Evolutionary conservation across 176 grass and related monocot species (phyloP), one percentile per base, ranked within the genome.

Genomic region (Cocos nucifera): DNA sequence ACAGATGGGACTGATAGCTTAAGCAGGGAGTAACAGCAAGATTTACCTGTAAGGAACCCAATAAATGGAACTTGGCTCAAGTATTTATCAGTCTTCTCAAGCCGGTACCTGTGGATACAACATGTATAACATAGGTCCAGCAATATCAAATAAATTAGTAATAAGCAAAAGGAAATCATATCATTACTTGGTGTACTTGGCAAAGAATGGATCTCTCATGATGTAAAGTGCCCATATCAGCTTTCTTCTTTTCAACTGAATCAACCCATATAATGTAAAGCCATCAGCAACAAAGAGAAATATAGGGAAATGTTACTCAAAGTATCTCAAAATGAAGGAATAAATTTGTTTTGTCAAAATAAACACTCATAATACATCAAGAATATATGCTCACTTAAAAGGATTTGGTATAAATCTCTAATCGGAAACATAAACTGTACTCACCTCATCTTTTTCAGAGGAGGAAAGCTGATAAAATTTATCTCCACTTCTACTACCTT

Each of bases 151-250:
- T n/a, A 17, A 64, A 50, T 14, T n/a, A 1, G 28, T 14, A 65
- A 49, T 22, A 17, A 51, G 51, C 23, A 67, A 22, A 66, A 19
- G 10, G 52, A 4, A 19, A 29, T 17, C n/a, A 6, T 17, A 57
- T 9, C 3, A 19, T 52, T 69, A 80, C 93, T 82, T 90, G 71
- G 87, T 98, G 17, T 92, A 83, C 57, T 51, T 86, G 61, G 80
- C 61, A 17, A 98, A 98, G 83, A 96, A 96, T 52, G 91, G 91
- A 72, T 96, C 91, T 59, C 91, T 90, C 84, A 96, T 87, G 53
- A 87, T 78, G 56, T 90, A 96, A 64, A 96, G 72, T 15, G 83
- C 86, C 80, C 83, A 96, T 67, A 90, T 73, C 83, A 90, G 75
- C 75, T 90, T 96, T 66, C 91, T 70, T 64, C 86, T 84, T 98